Evolutionary conservation across 306 rosid species (phyloP), one percentile per base, ranked within the genome.

Genomic region (Trifolium repens): DNA sequence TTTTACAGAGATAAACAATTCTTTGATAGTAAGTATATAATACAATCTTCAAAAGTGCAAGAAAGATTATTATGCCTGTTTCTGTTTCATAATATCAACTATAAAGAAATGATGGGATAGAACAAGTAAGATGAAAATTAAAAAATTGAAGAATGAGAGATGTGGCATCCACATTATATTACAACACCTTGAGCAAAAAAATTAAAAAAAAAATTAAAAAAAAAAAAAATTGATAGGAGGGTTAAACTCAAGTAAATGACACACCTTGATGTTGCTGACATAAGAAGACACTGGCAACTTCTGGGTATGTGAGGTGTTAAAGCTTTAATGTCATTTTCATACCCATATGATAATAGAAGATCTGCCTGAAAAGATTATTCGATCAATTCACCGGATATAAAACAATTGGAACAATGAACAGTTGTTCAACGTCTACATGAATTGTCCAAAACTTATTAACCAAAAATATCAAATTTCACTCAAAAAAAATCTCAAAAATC

Each of bases 261-360:
- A 69, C 39, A 94, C 99, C 96, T 94, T 81, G 96, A 76, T 73
- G 97, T 92, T 72, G 98, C 98, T 13, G 98, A 91, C 98, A 94
- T 94, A 17, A 94, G 92, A 86, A 94, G 96, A 74, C 96, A 94
- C 73, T 94, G 99, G 81, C 99, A 94, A 72, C 87, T 75, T 81
- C 93, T 87, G 47, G 97, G 99, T 60, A 90, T 62, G 27, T 94
- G 93, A 78, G 93, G 84, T 63, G 92, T 79, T 69, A 94, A 79
- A 73, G 96, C 87, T 85, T 91, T 91, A 81, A 94, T 84, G 74
- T 94, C 99, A 71, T 85, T 83, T 86, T 94, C 97, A 61, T 92
- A 91, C 46, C 99, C 99, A 49, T 85, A 90, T 69, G 99, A 94
- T 80, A 94, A 77, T 43, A 94, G 82, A 83, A 94, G 97, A 89